Base-by-base conservation (phyloP, 2,329 filamentous ascomycete genomes). In the Diaporthe vaccinii region DNA sequence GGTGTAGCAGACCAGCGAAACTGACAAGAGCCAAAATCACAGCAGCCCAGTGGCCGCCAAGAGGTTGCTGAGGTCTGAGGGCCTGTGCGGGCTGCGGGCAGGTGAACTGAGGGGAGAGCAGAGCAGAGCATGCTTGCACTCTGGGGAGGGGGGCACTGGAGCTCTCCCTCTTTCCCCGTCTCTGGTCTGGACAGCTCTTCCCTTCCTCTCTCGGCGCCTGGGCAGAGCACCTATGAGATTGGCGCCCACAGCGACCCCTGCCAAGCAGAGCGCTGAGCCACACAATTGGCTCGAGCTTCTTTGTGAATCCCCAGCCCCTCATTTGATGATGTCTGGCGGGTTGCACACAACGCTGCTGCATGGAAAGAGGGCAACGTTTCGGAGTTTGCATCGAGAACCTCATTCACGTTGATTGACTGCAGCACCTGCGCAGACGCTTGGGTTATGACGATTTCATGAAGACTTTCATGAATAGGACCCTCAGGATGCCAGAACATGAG, bases 241-340 rank as follows among this genome's bases (percentile, higher is more conserved):
- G 61, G 71, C 31, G 49, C 71, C 17, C 46, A 55, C 46, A 57
- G 46, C 46, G 34, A 65, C 71, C 71, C 71, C 51, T 72, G 69
- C 69, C 44, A 65, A 44, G 61, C 49, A 65, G 58, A 20, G 34
- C 36, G 58, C 46, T 73, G 39, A 65, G 71, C 58, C 46, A 65
- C 71, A 41, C 41, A 53, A 73, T 73, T 73, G 71, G 71, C 58
- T 62, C 71, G 51, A 65, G 58, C 58, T 73, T 46, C 58, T 62
- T 41, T 73, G 71, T 73, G 58, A 73, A 46, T 73, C 58, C 71
- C 71, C 71, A 73, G 71, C 71, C 71, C 71, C 71, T 73, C 71
- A 73, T 73, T 73, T 73, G 36, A 53, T 28, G 22, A 41, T 39
- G 4, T 51, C 31, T 61, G n/a, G 44, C 46, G 36, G 25, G 70